A percentile compares a stretch with the other conserved stretches of the same genome.
phyloP scores from a whole-genome alignment of 2,329 filamentous ascomycete species.

The Diplodia sapinea region DNA sequence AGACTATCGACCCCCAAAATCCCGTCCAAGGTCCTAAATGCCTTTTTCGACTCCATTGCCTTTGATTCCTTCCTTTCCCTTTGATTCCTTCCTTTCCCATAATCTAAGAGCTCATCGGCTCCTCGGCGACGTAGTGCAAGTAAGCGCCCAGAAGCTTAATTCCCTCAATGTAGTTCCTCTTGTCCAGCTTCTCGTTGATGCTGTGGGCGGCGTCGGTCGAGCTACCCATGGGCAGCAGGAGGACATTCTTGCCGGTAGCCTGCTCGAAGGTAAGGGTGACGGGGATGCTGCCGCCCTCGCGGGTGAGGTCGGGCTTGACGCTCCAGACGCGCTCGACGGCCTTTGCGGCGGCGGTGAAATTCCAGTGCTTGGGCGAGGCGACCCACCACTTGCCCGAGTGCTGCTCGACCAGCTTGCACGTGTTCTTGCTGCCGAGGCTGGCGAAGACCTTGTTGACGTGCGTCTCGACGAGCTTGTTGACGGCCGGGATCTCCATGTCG shows the following conservation, averaged over 20 bases:
- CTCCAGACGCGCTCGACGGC: constrained; percentile 96
- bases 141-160: constrained; percentile 96
- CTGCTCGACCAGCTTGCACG: constrained; percentile 76
- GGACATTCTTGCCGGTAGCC: constrained; percentile 95
- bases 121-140: constrained; percentile 92
- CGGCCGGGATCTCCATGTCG: constrained; percentile 91
- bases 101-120: constrained; percentile 62
- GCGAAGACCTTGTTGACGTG: constrained; percentile 84
- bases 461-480: constrained; percentile 83
- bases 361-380: constrained; percentile 97
- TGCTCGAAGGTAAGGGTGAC: constrained; percentile 97
- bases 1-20: neutral
- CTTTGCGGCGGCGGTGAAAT: constrained; percentile 92
- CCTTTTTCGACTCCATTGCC: neutral
- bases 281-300: constrained; percentile 96
- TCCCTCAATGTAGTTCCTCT: constrained; percentile 96
- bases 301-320: constrained; percentile 90
- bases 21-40: neutral
- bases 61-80: neutral
- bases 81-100: neutral
- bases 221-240: constrained; percentile 95
- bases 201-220: constrained; percentile 96
- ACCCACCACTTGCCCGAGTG: constrained; percentile 99
- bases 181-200: constrained; percentile 98
- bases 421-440: constrained; percentile 92